Base-by-base conservation (phyloP, 129 eudicot genomes). In the Deinandra increscens region DNA sequence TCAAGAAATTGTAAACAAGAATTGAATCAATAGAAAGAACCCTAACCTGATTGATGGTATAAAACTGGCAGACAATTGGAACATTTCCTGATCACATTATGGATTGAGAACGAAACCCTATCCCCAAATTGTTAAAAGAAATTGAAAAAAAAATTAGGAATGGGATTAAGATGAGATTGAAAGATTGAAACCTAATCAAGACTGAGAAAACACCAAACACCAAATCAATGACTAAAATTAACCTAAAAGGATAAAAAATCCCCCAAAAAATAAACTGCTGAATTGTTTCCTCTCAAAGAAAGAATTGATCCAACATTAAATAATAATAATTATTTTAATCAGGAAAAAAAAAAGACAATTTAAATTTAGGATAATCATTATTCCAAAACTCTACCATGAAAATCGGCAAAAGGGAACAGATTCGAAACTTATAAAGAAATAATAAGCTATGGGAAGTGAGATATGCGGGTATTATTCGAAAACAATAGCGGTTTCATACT, bases 141-240 rank as follows among this genome's bases (percentile, higher is more conserved):
- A 26, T 26, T 26, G 31, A 26, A 26, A 3, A 26, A 3, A 26
- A 26, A 26, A 26, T 3, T 26, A 26, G 31, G 31, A 26, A 26
- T 26, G 31, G 31, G 31, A 26, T 26, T 26, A 26, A 3, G 31
- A 26, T 26, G 31, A 26, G 31, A 26, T 26, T 26, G 70, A 60
- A 60, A 60, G 71, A 61, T 77, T 77, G 66, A 77, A 26, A 77
- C 81, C 81, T 70, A 70, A 62, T 62, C 81, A 77, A 69, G 55
- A 69, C 71, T 77, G 71, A 77, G 23, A 69, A 77, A 77, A 62
- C 76, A 77, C 80, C 75, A 75, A 75, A 74, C 74, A 67, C 76
- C 76, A 68, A 76, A 53, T 41, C 65, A 75, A 75, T 66, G 73
- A 75, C 67, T 75, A 43, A 76, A 68, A 69, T 48, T 76, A 69